These are phyloP conservation scores for Calonectria leucothoes DNA, from an alignment of 2,329 filamentous ascomycete species.

Conservation along the genomic window DNA sequence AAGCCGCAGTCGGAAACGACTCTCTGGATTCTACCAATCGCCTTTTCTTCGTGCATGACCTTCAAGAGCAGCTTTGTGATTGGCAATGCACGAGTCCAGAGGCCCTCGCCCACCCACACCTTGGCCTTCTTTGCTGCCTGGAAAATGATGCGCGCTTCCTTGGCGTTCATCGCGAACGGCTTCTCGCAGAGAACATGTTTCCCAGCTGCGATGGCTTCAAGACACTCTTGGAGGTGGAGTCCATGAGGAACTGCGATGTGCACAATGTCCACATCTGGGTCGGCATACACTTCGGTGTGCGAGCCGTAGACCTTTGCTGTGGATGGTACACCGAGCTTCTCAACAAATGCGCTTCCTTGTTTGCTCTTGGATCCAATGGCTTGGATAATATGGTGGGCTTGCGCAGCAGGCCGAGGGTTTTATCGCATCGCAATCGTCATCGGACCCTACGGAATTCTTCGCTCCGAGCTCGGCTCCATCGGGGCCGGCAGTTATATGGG, in stretches of 20 bases:
- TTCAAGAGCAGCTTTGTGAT: constrained; percentile 23
- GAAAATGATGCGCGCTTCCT: constrained; percentile 43
- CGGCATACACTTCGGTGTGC: constrained; percentile 43
- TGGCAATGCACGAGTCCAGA: constrained; percentile 50
- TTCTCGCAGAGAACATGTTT: constrained; percentile 52
- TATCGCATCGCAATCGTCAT: neutral
- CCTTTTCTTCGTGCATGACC: neutral
- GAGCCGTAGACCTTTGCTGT: constrained; percentile 45
- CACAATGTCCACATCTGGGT: constrained; percentile 47
- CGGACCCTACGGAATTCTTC: neutral
- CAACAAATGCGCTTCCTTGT: neutral
- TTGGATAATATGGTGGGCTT: neutral
- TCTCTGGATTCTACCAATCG: neutral
- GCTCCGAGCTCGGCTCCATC: neutral
- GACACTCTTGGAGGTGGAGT: constrained; percentile 46
- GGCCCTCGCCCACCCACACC: constrained; percentile 49
- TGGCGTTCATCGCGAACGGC: constrained; percentile 46
- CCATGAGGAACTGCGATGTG: constrained; percentile 50
- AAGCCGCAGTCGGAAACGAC: constrained; percentile 5
- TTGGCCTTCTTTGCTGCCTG: constrained; percentile 43
- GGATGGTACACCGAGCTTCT: constrained; percentile 45
- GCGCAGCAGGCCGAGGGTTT: constrained; percentile 45
- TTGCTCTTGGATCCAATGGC: neutral
- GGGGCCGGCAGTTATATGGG: neutral
- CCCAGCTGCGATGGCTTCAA: constrained; percentile 47